A percentile compares a stretch with the other conserved stretches of the same genome.
phyloP scores from a whole-genome alignment of 1,139 yeast species.

The Geotrichum bryndzae region DNA sequence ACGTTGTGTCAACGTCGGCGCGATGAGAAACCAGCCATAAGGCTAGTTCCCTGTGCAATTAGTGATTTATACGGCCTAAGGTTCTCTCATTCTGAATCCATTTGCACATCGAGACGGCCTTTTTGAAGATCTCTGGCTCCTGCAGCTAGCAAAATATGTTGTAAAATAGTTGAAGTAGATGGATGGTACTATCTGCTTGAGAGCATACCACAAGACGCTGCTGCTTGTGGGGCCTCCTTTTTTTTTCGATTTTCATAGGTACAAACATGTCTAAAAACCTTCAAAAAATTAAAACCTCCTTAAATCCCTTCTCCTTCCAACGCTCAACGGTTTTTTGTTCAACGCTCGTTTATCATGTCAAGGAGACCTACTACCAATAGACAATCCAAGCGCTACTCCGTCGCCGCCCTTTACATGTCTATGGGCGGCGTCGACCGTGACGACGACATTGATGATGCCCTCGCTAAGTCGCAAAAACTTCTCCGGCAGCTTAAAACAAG shows the following conservation, averaged over 20 bases:
- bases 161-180: neutral
- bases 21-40: neutral
- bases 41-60: neutral
- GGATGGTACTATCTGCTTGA: neutral
- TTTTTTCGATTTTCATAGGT: neutral
- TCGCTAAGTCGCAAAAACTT: slow-evolving; percentile 36
- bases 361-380: slow-evolving; percentile 24
- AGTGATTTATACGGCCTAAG: neutral
- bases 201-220: neutral
- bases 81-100: neutral
- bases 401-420: slow-evolving; percentile 37
- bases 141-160: neutral
- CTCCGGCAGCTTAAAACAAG: slow-evolving; percentile 35
- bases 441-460: slow-evolving; percentile 38
- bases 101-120: neutral
- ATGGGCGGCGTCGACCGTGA: slow-evolving; percentile 38
- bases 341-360: neutral
- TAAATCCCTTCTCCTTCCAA: neutral
- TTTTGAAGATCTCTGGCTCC: neutral
- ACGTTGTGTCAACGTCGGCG: slow-evolving; percentile 22
- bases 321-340: neutral
- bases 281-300: neutral
- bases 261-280: neutral
- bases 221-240: neutral
- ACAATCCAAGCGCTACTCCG: slow-evolving; percentile 36